Base-by-base conservation (phyloP, 2,329 filamentous ascomycete genomes). In the Xylaria sp. region DNA sequence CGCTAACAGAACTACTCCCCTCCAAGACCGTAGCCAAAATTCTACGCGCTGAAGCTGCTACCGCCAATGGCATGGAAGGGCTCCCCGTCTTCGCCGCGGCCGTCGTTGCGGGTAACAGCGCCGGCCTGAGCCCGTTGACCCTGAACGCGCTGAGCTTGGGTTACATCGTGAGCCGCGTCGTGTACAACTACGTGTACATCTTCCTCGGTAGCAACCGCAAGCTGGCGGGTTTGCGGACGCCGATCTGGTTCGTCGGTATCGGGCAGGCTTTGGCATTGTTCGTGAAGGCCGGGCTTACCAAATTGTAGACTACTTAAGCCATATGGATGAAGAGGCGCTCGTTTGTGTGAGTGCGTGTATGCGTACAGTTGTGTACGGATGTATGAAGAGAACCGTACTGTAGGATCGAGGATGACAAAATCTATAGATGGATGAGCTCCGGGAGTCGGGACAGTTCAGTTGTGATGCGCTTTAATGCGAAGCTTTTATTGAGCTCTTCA, bases 31-130 rank as follows among this genome's bases (percentile, higher is more conserved):
- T 63, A 35, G 62, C 55, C 19, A 66, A 67, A 12, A 63, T 73
- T 25, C 63, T 68, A 28, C 72, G 73, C 50, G 70, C 70, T 62
- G 73, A 74, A 57, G 52, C 71, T 4, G 69, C 67, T n/a, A 57
- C 60, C 17, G 61, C 71, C 4, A 74, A 75, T 37, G 72, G 63
- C 21, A 67, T 75, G 51, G 73, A 75, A 61, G 70, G 66, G n/a
- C 69, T 75, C 25, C 70, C 71, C 40, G 45, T 74, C 23, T 74
- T 68, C 63, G 72, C 72, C 4, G 73, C 73, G 1, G 72, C 70
- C 28, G 64, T 75, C 17, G 68, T 71, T 17, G 72, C 71, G 2
- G 73, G 69, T 6, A 73, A 75, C 55, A 60, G 67, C 7, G 69
- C 67, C 3, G 66, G 67, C 14, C 50, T 74, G 3, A 54, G 69